Evolutionary conservation across 805 yeast genomes (phyloP), one percentile per base, ranked within the genome.

Genomic region (Crinitomyces ghanaensis): DNA sequence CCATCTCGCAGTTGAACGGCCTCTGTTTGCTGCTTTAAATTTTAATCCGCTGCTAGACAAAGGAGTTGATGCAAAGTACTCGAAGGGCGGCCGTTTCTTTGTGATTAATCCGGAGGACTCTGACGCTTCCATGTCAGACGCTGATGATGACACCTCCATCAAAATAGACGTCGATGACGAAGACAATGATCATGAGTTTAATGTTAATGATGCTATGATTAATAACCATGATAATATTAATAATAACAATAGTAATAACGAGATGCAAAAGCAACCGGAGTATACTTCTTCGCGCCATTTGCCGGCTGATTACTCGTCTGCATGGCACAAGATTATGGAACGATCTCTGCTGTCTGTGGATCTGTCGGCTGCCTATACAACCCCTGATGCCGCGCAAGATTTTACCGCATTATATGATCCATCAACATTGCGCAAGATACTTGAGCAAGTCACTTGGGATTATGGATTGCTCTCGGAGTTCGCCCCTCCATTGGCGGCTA

Each of bases 81-180:
- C 77, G 8, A 68, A 68, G 42, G 98, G 98, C 4, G 98, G 98
- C 2, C 80, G 86, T 49, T 88, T 81, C 50, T 85, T 75, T 50
- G 82, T 80, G 9, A 42, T 54, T 6, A 36, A 43, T 30, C 37
- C 49, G 9, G 33, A 41, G n/a, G 46, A 38, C 17, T 46, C 36
- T 11, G 45, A 36, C n/a, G 43, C 30, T 6, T 28, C 19, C 8
- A 27, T 36, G 17, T 38, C 15, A 3, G 38, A 37, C 5, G 29
- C 42, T 5, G 42, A 48, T 22, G 42, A 35, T 22, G 50, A 39
- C 14, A 21, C 26, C 18, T 8, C 24, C 15, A 38, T 27, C 14
- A 26, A 27, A 7, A 19, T 16, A 6, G 40, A 32, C 6, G 33
- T 23, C 8, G 28, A 23, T 17, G 38, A 37, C n/a, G 39, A 33